Evolutionary conservation across 768 basidiomycete species (phyloP).

Genomic region (Leccinum broughii): DNA sequence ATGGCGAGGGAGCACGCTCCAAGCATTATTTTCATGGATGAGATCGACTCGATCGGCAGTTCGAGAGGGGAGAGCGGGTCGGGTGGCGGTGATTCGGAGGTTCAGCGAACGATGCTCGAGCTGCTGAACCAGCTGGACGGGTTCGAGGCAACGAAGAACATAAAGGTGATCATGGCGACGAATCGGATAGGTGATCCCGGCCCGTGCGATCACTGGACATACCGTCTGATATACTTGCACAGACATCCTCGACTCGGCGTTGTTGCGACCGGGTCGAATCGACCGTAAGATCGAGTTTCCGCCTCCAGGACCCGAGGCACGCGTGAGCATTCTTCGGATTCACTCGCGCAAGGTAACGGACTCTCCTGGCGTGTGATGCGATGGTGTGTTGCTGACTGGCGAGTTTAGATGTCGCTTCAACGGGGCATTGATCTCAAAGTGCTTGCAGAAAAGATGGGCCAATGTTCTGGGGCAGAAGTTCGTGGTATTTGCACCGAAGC

Average conservation of each 20-base stretch:
- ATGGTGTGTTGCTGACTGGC: not conserved
- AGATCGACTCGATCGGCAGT: constrained; percentile 96
- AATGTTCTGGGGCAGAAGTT: constrained; percentile 97
- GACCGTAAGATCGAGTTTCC: constrained; percentile 42
- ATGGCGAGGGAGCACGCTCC: constrained; percentile 98
- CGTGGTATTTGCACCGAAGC: constrained; percentile 97
- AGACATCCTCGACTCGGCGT: constrained; percentile 94
- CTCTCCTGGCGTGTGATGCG: not conserved
- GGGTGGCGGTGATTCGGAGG: constrained; percentile 86
- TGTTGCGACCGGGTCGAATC: constrained; percentile 92
- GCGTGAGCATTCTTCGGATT: constrained; percentile 69
- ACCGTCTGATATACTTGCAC: constrained; percentile 5
- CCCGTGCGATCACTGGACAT: not conserved
- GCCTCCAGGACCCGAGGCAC: constrained; percentile 94
- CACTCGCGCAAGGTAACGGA: constrained; percentile 61
- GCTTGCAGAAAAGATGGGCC: constrained; percentile 98
- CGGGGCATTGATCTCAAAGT: constrained; percentile 96
- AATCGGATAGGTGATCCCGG: constrained; percentile 71
- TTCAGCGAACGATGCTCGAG: constrained; percentile 27
- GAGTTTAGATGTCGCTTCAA: constrained; percentile 87
- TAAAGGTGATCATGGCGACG: not conserved
- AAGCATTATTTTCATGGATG: constrained; percentile 99
- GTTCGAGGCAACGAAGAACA: not conserved
- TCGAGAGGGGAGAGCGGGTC: constrained; percentile 79
- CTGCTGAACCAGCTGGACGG: not conserved